Evolutionary conservation across 495 filamentous ascomycete genomes (phyloP), one percentile per base, ranked within the genome.

Genomic region (Neurospora sp.): DNA sequence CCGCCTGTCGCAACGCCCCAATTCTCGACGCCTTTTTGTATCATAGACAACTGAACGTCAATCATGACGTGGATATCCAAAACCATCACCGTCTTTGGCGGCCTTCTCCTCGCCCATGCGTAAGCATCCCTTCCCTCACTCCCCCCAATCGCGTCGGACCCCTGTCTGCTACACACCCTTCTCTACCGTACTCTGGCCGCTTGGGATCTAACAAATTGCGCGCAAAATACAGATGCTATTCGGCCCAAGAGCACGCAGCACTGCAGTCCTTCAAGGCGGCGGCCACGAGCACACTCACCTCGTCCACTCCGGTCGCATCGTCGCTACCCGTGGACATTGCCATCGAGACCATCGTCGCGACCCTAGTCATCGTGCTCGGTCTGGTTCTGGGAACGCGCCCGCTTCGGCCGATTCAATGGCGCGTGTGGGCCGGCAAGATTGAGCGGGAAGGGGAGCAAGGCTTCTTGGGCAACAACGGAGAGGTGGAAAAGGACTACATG

Each of bases 361-460:
- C 93, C 1, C 77, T 92, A 16, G 78, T 91, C 9, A 84, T 93
- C 14, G 91, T 90, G 44, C 72, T 91, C 5, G 93, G 92, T 41
- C 84, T 95, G 6, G 92, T 95, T 4, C 79, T 92, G 1, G 88
- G 89, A 18, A 89, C 91, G 0, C 89, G 90, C 39, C 87, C 90
- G 69, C 79, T 93, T 77, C 89, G 92, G 81, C 92, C 92, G 1
- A 91, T 95, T 73, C 90, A 89, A 80, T 94, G 92, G 92, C 88
- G 89, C 31, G 90, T 91, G 73, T 96, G 93, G 93, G 92, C 92
- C 37, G 92, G 92, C 69, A 88, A 92, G 82, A 90, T 93, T 74
- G 93, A 96, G 83, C 87, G 86, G 72, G 90, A 94, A 87, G 85
- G 90, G 84, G 85, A 86, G 86, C 78, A 85, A 71, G 89, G 90